A percentile compares a stretch with the other conserved stretches of the same genome.
Evolutionary conservation across 257 asterid species (phyloP).

Genomic region (Catharanthus roseus): DNA sequence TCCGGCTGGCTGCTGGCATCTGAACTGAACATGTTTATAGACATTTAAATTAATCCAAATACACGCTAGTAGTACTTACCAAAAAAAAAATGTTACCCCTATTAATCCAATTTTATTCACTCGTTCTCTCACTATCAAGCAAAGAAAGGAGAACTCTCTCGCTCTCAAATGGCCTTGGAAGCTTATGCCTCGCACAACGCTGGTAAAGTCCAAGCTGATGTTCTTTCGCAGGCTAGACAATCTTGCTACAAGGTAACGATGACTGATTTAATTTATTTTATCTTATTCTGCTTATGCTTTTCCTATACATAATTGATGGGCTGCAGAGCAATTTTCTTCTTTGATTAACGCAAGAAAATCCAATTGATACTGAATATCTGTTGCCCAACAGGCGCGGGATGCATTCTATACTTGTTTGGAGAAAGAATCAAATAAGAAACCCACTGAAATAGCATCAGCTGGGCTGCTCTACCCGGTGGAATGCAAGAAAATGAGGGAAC

Average conservation of each 20-base stretch:
- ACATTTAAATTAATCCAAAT: no score
- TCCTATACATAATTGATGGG: background rate
- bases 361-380: slow-evolving; percentile 6
- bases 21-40: no score
- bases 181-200: slow-evolving; percentile 42
- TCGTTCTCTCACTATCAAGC: no score
- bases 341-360: background rate
- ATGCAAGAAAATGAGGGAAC: slow-evolving; percentile 68
- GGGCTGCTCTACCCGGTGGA: slow-evolving; percentile 87
- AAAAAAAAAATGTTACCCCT: no score
- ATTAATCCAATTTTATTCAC: no score
- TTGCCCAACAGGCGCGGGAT: slow-evolving; percentile 73
- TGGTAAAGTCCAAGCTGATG: slow-evolving; percentile 59
- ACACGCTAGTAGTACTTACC: no score
- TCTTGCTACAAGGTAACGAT: slow-evolving; percentile 66
- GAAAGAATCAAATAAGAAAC: slow-evolving; percentile 65
- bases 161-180: slow-evolving; percentile 51
- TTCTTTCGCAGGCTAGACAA: slow-evolving; percentile 60
- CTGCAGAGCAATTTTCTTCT: background rate
- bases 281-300: background rate
- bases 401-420: slow-evolving; percentile 82
- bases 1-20: no score
- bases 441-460: slow-evolving; percentile 71
- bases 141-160: background rate
- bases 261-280: background rate